These are phyloP conservation scores for Phytophthora agathidicida DNA, from an alignment of 352 stramenopile species.

Conservation along the genomic window DNA sequence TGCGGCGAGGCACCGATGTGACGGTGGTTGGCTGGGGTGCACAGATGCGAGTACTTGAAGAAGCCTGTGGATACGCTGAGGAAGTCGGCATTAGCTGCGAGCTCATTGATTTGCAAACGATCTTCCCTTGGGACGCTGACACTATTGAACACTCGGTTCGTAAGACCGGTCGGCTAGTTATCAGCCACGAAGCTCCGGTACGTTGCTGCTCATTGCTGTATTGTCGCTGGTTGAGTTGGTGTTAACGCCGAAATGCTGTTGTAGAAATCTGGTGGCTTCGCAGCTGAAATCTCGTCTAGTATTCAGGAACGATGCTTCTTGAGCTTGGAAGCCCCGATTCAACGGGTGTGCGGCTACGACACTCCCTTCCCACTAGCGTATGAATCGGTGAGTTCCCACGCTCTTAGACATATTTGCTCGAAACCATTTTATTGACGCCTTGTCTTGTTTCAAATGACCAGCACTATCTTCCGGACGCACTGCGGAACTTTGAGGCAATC, in stretches of 20 bases:
- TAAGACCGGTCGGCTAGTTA: conserved; percentile 96
- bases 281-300: conserved; percentile 94
- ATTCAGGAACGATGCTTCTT: conserved; percentile 96
- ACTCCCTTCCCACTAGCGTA: conserved; percentile 97
- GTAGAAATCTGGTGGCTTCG: conserved; percentile 93
- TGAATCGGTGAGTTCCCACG: conserved; percentile 82
- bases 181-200: conserved; percentile 97
- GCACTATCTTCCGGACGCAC: conserved; percentile 93
- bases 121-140: conserved; percentile 97
- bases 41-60: conserved; percentile 88
- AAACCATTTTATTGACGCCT: background rate
- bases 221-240: background rate
- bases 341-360: conserved; percentile 95
- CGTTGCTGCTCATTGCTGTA: conserved; percentile 26
- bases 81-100: conserved; percentile 96
- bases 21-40: conserved; percentile 96
- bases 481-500: conserved; percentile 97
- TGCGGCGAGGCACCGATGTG: conserved; percentile 92
- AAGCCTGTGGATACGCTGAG: conserved; percentile 88
- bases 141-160: conserved; percentile 95
- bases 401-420: background rate
- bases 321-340: conserved; percentile 95
- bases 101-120: conserved; percentile 98
- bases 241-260: conserved; percentile 9
- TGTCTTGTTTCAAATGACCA: conserved; percentile 18